These are phyloP conservation scores for Ambrosia hybrid DNA, from an alignment of 140 eudicot species.

Conservation along the genomic window DNA sequence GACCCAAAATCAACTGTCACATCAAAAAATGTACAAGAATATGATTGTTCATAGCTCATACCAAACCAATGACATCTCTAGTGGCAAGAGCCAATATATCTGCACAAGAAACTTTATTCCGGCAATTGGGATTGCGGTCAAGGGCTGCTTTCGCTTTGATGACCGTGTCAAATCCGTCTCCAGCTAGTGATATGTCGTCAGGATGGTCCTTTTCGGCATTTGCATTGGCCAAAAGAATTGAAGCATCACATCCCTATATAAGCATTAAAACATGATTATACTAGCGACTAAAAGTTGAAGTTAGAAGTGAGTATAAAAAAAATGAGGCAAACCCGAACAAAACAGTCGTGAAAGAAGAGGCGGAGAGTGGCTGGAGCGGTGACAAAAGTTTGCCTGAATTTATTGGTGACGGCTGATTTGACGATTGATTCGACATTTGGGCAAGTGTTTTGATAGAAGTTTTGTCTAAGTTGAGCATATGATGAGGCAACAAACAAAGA, in stretches of 20 bases:
- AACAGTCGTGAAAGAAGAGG: slow-evolving; percentile 74
- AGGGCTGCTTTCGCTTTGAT: slow-evolving; percentile 68
- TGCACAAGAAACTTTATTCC: slow-evolving; percentile 74
- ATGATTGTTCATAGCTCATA: not conserved
- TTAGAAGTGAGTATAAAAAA: not conserved
- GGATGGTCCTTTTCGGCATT: slow-evolving; percentile 66
- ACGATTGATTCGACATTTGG: slow-evolving; percentile 64
- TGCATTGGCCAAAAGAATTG: slow-evolving; percentile 47
- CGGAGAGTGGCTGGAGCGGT: slow-evolving; percentile 66
- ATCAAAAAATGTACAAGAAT: not conserved
- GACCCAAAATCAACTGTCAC: too few species aligned
- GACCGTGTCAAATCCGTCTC: slow-evolving; percentile 78
- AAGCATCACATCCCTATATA: slow-evolving; percentile 77
- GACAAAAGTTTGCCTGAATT: slow-evolving; percentile 59
- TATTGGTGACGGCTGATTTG: slow-evolving; percentile 41
- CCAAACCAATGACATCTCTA: slow-evolving; percentile 61
- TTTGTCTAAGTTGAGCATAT: slow-evolving; percentile 49
- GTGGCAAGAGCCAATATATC: slow-evolving; percentile 75
- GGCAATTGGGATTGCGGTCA: slow-evolving; percentile 50
- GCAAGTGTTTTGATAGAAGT: slow-evolving; percentile 51
- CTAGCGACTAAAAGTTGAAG: not conserved
- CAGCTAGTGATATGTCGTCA: slow-evolving; percentile 62
- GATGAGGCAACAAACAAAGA: slow-evolving; percentile 39
- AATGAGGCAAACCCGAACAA: slow-evolving; percentile 47
- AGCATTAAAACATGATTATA: not conserved